Conservation (phyloP, 129 eudicot genomes). For the Rutidosis leptorrhynchoides region DNA sequence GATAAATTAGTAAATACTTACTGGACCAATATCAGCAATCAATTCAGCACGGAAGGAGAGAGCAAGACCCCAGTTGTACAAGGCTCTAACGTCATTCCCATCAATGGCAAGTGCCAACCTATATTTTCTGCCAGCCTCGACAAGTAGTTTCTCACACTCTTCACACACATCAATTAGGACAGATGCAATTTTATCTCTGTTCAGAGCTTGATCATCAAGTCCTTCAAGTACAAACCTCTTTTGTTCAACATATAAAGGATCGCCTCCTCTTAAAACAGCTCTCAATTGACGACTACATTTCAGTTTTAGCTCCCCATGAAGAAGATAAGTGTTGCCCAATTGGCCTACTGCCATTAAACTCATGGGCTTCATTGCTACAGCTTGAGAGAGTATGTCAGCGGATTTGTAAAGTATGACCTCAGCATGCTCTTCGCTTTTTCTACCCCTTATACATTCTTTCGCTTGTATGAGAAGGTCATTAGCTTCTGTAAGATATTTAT, state of each 20-base stretch:
- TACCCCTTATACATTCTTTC: conserved; percentile 41
- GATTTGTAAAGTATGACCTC: conserved; percentile 60
- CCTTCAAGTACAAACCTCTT: too few relatives aligned
- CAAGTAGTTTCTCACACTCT: conserved; percentile 91
- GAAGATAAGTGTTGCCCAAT: conserved; percentile 89
- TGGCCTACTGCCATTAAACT: conserved; percentile 92
- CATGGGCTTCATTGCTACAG: conserved; percentile 81
- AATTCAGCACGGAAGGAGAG: conserved; percentile 85
- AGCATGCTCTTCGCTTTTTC: conserved; percentile 48
- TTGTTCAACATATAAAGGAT: too few relatives aligned
- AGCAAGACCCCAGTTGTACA: conserved; percentile 98
- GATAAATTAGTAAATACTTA: too few relatives aligned
- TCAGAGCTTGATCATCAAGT: conserved; percentile 33
- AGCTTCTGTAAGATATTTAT: conserved; percentile 58
- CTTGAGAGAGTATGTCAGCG: conserved; percentile 59
- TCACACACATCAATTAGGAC: conserved; percentile 71
- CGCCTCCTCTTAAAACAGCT: conserved; percentile 46
- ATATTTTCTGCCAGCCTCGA: conserved; percentile 84
- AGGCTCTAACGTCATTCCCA: conserved; percentile 84
- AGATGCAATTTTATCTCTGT: conserved; percentile 51
- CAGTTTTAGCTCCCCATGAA: conserved; percentile 89
- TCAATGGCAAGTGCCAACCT: conserved; percentile 83
- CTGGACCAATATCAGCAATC: conserved; percentile 97
- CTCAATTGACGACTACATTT: conserved; percentile 63
- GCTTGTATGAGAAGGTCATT: conserved; percentile 68